Percentiles rank a stretch among this genome's conserved stretches.
These are phyloP conservation scores for Nicotiana benthamiana DNA, from an alignment of 257 asterid species.

Conservation along the genomic window DNA sequence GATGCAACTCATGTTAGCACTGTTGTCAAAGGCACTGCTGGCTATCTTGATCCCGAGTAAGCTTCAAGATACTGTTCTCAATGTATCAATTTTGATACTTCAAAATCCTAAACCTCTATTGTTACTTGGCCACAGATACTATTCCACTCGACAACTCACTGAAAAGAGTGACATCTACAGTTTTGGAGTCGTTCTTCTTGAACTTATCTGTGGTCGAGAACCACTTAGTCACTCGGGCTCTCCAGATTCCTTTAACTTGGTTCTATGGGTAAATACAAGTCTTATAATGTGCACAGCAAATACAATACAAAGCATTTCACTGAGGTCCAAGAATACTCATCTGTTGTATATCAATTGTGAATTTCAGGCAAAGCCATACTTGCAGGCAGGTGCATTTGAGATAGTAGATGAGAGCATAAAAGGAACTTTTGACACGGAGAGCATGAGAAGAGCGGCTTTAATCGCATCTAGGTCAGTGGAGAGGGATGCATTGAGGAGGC, in stretches of 20 bases:
- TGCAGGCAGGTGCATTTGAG: constrained; percentile 94
- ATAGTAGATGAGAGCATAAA: constrained; percentile 72
- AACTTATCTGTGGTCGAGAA: constrained; percentile 90
- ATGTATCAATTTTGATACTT: background rate
- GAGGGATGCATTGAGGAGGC: constrained; percentile 78
- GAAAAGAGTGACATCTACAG: constrained; percentile 90
- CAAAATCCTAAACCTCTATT: background rate
- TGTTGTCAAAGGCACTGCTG: constrained; percentile 86
- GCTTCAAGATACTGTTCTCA: background rate
- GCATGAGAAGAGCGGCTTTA: constrained; percentile 75
- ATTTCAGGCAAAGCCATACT: constrained; percentile 91
- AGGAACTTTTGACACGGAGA: constrained; percentile 68
- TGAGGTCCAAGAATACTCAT: background rate
- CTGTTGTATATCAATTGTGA: background rate
- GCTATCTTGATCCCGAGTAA: constrained; percentile 97
- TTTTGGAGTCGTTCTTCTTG: constrained; percentile 90
- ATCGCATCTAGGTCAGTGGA: constrained; percentile 87
- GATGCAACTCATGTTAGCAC: constrained; percentile 89
- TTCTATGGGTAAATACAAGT: constrained; percentile 58
- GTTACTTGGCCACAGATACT: constrained; percentile 46
- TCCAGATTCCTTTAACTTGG: constrained; percentile 90
- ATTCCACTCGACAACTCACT: constrained; percentile 77
- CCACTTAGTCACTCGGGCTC: constrained; percentile 81
- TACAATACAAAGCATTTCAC: background rate
- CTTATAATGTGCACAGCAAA: background rate